A percentile compares a stretch with the other conserved stretches of the same genome.
Evolutionary conservation across 257 asterid genomes (phyloP).

Genomic region (Perilla frutescens): DNA sequence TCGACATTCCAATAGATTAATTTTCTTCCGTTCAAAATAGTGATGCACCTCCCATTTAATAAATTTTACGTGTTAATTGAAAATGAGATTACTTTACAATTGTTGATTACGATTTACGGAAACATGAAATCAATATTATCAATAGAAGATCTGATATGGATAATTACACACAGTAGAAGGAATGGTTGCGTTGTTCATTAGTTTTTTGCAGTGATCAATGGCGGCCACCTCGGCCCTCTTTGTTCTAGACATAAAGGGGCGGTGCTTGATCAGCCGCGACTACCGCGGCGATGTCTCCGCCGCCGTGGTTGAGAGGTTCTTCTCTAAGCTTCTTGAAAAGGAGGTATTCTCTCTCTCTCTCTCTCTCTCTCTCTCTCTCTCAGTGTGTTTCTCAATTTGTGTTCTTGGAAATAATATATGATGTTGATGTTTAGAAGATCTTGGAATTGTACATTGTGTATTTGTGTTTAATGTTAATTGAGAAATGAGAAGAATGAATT

Average conservation of each 20-base stretch:
- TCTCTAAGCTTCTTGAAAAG: conserved; percentile 81
- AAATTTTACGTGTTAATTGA: not conserved
- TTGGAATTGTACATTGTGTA: not conserved
- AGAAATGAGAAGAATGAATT: not conserved
- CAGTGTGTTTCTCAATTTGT: not conserved
- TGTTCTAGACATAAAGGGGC: conserved; percentile 93
- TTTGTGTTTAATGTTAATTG: not conserved
- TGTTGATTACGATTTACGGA: not conserved
- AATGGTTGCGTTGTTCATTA: not conserved
- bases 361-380: not conserved
- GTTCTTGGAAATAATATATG: not conserved
- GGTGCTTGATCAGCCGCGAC: conserved; percentile 95
- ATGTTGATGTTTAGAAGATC: not conserved
- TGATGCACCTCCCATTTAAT: not conserved
- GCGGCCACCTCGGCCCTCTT: conserved; percentile 77
- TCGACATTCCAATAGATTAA: no score
- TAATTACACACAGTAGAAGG: not conserved
- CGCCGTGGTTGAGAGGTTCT: conserved; percentile 84
- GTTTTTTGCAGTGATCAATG: conserved; percentile 21
- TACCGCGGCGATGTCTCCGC: conserved; percentile 96
- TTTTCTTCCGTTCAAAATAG: no score
- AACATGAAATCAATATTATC: not conserved
- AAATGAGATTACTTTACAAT: not conserved
- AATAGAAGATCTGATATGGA: not conserved
- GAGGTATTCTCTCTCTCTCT: conserved; percentile 51